Percentiles rank a stretch among this genome's conserved stretches.
These are phyloP conservation scores for Lolium rigidum DNA, from an alignment of 176 grass and related monocot genomes.

Conservation along the genomic window DNA sequence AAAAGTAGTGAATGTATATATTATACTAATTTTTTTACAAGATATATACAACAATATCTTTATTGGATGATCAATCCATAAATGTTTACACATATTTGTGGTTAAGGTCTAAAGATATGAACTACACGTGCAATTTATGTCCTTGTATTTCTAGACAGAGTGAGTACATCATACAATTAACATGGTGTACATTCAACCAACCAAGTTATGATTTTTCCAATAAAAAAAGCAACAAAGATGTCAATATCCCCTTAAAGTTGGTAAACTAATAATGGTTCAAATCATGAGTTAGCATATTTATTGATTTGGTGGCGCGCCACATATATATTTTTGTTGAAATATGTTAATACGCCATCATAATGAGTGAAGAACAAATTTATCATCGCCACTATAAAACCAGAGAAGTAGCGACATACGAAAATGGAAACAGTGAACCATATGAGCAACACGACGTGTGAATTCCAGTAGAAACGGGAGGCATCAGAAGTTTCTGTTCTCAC, in stretches of 20 bases:
- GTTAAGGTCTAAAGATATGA: too few relatives aligned
- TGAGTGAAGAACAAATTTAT: background rate
- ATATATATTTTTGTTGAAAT: background rate
- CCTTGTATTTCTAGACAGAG: too few relatives aligned
- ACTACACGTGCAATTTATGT: too few relatives aligned
- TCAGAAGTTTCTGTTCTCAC: background rate
- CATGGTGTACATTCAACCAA: background rate
- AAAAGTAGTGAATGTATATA: too few relatives aligned
- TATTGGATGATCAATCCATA: too few relatives aligned
- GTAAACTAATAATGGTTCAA: background rate
- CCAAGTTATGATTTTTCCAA: background rate
- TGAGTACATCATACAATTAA: too few relatives aligned
- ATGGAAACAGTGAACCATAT: background rate
- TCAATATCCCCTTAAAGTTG: background rate
- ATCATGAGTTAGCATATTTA: background rate
- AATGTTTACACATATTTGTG: too few relatives aligned
- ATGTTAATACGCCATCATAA: background rate
- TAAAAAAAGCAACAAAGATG: background rate
- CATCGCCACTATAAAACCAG: background rate
- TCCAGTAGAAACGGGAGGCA: background rate
- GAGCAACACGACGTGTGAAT: background rate
- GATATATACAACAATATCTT: too few relatives aligned
- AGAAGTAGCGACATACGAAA: background rate
- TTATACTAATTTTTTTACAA: too few relatives aligned
- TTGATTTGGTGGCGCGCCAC: background rate